Conservation (phyloP, 192 early-diverging fungal genomes). For the Phycomyces blakesleeanus region DNA sequence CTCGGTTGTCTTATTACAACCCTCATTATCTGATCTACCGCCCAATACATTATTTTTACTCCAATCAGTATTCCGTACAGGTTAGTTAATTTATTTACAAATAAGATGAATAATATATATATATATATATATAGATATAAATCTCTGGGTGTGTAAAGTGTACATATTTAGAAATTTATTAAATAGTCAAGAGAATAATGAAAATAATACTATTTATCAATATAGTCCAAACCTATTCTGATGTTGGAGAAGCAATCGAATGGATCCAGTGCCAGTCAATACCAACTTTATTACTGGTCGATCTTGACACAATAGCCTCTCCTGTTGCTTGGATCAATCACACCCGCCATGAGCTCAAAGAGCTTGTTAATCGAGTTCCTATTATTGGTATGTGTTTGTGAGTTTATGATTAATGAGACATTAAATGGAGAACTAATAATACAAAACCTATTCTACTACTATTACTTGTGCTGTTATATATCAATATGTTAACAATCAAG, state of each 20-base stretch:
- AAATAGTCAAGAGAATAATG: no score
- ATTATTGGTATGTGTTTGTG: conserved; percentile 9
- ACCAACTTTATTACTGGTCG: neutral
- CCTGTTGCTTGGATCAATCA: conserved; percentile 1
- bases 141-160: no score
- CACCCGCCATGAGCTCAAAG: neutral
- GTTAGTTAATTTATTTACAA: neutral
- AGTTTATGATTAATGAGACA: no score
- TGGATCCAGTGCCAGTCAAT: neutral
- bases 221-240: neutral
- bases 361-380: conserved; percentile 1
- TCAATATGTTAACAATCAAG: no score
- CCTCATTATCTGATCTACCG: neutral
- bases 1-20: conserved; percentile 11
- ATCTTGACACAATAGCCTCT: conserved; percentile 1
- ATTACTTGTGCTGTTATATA: no score
- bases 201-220: no score
- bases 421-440: no score
- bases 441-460: no score
- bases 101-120: neutral
- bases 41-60: neutral
- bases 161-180: no score
- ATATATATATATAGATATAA: no score
- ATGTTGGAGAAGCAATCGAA: neutral
- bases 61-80: conserved; percentile 2